Percentiles rank a stretch among this genome's conserved stretches.
Evolutionary conservation across 2,329 filamentous ascomycete genomes (phyloP).

Genomic region (Alternaria metachromatica): DNA sequence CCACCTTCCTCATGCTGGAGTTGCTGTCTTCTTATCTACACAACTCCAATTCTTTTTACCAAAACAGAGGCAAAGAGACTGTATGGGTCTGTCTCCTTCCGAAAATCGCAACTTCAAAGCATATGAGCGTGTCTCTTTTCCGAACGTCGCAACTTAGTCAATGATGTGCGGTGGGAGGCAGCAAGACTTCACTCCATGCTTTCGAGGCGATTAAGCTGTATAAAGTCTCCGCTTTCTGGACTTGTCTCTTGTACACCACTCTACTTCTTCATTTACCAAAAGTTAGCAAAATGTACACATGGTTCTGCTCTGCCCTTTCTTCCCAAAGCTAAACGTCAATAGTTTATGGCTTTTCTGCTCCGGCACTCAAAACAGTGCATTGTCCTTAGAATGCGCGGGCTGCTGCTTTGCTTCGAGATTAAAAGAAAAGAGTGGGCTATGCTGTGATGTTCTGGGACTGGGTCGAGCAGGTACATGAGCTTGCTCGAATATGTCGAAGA

Average conservation of each 20-base stretch:
- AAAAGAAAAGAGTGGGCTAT: not conserved
- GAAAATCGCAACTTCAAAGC: not conserved
- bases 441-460: not conserved
- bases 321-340: no score
- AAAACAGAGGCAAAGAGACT: no score
- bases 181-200: not conserved
- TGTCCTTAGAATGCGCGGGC: no score
- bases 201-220: not conserved
- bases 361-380: no score
- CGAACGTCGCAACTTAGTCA: no score
- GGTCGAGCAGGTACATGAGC: accelerated
- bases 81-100: not conserved
- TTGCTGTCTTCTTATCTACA: not conserved
- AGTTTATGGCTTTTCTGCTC: no score
- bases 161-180: not conserved
- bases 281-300: not conserved
- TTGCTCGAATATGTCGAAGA: not conserved
- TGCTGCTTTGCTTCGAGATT: not conserved
- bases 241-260: not conserved
- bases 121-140: not conserved
- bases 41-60: not conserved
- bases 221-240: not conserved
- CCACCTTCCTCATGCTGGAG: not conserved
- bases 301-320: not conserved
- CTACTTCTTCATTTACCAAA: not conserved